These are phyloP conservation scores for Aurantiochytrium sp. DNA, from an alignment of 108 stramenopile genomes.

Conservation along the genomic window DNA sequence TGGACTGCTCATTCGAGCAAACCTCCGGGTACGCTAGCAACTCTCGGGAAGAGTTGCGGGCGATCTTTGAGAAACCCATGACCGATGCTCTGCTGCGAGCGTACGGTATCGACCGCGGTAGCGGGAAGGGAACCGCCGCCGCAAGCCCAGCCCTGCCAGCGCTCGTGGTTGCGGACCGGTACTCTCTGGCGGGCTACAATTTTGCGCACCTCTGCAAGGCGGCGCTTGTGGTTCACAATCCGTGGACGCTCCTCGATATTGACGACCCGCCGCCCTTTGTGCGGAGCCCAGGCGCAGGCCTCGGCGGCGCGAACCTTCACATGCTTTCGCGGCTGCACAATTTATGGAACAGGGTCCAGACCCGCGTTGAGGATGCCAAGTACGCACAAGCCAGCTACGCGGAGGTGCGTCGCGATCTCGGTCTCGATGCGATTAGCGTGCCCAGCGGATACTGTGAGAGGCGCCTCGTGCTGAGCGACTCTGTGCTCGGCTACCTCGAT, in stretches of 20 bases:
- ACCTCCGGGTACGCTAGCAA: not conserved
- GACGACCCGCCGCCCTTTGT: constrained; percentile 19
- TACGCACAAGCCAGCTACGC: not conserved
- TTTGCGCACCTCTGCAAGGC: not conserved
- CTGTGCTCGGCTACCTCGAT: not conserved
- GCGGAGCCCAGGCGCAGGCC: not conserved
- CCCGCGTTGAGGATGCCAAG: not conserved
- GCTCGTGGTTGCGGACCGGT: not conserved
- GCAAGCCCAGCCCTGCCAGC: too few species aligned
- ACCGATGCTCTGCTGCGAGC: not conserved
- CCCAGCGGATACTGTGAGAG: not conserved
- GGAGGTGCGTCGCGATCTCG: not conserved
- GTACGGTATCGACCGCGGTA: not conserved
- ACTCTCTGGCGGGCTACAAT: not conserved
- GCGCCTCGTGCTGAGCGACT: not conserved
- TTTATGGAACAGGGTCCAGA: not conserved
- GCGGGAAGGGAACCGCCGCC: too few species aligned
- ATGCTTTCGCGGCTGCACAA: not conserved
- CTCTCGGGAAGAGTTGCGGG: not conserved
- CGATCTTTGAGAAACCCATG: not conserved
- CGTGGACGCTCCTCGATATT: not conserved
- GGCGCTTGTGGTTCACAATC: not conserved
- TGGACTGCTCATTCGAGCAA: not conserved
- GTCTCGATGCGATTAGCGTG: not conserved
- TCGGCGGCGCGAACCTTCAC: not conserved